phyloP scores from a whole-genome alignment of 2,329 filamentous ascomycete genomes.

The Colletotrichum brevisporum region DNA sequence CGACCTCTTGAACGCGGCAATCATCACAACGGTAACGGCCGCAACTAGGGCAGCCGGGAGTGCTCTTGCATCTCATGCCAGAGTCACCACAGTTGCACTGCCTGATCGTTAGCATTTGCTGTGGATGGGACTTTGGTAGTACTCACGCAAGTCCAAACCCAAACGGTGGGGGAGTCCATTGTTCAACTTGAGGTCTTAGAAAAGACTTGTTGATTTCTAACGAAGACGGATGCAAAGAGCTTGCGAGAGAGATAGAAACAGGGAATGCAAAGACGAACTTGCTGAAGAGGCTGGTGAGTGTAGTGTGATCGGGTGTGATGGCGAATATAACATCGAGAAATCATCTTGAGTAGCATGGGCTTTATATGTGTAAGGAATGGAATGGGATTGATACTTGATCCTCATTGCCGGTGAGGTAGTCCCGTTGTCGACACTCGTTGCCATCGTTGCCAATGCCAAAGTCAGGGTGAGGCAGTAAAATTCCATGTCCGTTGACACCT shows the following conservation, averaged over 20 bases:
- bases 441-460: neutral
- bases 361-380: neutral
- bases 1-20: neutral
- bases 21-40: neutral
- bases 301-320: neutral
- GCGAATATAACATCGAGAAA: neutral
- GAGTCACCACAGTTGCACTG: constrained; percentile 35
- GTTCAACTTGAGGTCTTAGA: neutral
- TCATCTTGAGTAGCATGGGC: neutral
- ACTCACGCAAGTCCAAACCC: constrained; percentile 37
- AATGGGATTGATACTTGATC: neutral
- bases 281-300: neutral
- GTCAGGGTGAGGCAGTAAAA: constrained; percentile 1
- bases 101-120: neutral
- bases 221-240: neutral
- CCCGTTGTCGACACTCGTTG: neutral
- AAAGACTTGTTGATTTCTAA: neutral
- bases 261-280: neutral
- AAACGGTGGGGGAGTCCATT: neutral
- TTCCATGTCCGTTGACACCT: neutral
- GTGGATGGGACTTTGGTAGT: neutral
- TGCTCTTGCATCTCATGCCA: constrained; percentile 11
- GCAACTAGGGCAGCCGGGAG: constrained; percentile 7
- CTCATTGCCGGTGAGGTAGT: neutral
- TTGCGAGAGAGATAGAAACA: neutral